Evolutionary conservation across 1,284 basidiomycete species (phyloP).

Genomic region (Mrakiaceae sp.): DNA sequence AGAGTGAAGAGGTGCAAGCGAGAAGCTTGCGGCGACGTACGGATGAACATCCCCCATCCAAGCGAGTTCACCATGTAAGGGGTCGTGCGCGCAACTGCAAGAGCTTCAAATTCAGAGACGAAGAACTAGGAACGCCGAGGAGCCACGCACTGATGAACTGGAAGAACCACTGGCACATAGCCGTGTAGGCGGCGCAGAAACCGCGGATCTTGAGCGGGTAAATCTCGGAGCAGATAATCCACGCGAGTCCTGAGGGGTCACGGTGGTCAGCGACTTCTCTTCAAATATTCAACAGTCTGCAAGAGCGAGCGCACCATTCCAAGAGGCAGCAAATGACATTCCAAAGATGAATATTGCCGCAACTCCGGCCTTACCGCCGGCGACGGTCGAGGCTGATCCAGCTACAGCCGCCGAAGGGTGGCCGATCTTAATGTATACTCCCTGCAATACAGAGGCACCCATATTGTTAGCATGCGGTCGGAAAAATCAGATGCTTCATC

Average conservation of each 20-base stretch:
- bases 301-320: neutral
- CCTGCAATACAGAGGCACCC: neutral
- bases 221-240: conserved; percentile 21
- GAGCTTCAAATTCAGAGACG: too few relatives aligned
- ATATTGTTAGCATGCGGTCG: too few relatives aligned
- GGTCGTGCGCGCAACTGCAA: conserved; percentile 17
- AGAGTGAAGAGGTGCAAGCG: neutral
- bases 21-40: neutral
- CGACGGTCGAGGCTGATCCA: conserved; percentile 17
- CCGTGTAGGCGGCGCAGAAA: conserved; percentile 20
- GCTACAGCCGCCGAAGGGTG: conserved; percentile 8
- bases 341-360: conserved; percentile 25
- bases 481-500: too few relatives aligned
- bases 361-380: conserved; percentile 22
- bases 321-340: conserved; percentile 7
- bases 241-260: conserved; percentile 2
- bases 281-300: too few relatives aligned
- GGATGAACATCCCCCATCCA: conserved; percentile 18
- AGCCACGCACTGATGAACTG: conserved; percentile 17
- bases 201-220: conserved; percentile 21
- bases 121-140: too few relatives aligned
- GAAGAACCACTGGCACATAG: conserved; percentile 21
- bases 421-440: conserved; percentile 24
- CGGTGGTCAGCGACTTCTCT: too few relatives aligned
- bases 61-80: conserved; percentile 19